phyloP scores from a whole-genome alignment of 768 basidiomycete species.

The Lyophyllum shimeji region DNA sequence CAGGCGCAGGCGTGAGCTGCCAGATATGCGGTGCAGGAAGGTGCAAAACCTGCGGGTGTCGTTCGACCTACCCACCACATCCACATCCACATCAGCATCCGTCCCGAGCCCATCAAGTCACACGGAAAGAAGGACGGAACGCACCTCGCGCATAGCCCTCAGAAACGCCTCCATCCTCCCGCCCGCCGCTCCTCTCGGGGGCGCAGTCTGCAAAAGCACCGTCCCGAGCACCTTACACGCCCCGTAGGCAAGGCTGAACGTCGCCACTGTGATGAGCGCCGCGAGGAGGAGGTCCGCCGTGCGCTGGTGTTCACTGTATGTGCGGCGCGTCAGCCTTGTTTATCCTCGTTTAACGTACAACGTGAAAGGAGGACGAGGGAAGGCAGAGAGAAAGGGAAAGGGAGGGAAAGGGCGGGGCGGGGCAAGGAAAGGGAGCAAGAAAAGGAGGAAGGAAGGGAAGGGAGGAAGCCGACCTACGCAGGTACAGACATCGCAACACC shows the following conservation, averaged over 20 bases:
- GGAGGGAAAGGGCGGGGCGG: background rate
- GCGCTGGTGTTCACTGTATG: conserved; percentile 51
- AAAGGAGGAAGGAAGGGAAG: background rate
- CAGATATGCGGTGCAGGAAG: conserved; percentile 86
- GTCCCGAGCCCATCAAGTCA: background rate
- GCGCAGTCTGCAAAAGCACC: conserved; percentile 88
- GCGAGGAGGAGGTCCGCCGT: conserved; percentile 87
- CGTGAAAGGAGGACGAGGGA: background rate
- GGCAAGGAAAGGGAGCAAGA: background rate
- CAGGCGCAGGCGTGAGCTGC: conserved; percentile 64
- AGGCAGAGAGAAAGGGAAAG: background rate
- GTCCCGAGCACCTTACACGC: conserved; percentile 83
- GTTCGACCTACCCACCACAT: conserved; percentile 60
- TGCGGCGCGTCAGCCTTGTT: background rate
- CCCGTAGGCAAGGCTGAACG: conserved; percentile 82
- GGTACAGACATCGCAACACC: conserved; percentile 53
- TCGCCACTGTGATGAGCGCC: conserved; percentile 69
- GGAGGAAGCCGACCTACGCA: conserved; percentile 39
- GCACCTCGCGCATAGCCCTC: conserved; percentile 78
- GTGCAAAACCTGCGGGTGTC: conserved; percentile 80
- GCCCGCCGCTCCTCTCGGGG: conserved; percentile 57
- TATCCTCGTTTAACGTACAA: background rate
- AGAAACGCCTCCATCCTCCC: conserved; percentile 82
- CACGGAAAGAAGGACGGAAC: conserved; percentile 18
- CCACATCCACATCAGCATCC: too few species aligned